A percentile compares a stretch with the other conserved stretches of the same genome.
phyloP scores from a whole-genome alignment of 192 early-diverging fungal genomes.

The Coemansia sp. region DNA sequence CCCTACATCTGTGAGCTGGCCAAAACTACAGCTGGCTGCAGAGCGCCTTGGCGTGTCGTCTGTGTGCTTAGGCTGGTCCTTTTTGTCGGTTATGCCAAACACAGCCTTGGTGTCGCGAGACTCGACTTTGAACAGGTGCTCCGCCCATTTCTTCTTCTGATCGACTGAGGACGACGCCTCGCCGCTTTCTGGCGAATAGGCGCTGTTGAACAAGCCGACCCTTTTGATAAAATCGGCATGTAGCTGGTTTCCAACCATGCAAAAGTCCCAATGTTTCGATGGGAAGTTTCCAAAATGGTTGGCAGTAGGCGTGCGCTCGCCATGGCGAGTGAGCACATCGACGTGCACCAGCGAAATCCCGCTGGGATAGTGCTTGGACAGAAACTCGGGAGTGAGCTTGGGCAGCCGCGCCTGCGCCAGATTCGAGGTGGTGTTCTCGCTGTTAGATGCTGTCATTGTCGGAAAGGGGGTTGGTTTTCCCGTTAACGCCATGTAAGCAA shows the following conservation, averaged over 20 bases:
- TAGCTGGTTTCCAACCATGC: slow-evolving; percentile 26
- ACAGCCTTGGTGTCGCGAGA: slow-evolving; percentile 12
- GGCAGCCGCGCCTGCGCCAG: slow-evolving; percentile 35
- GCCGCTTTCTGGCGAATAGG: background rate
- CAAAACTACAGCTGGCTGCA: slow-evolving; percentile 46
- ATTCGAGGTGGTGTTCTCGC: slow-evolving; percentile 4
- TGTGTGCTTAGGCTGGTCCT: slow-evolving; percentile 3
- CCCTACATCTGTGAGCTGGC: slow-evolving; percentile 66
- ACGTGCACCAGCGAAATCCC: slow-evolving; percentile 52
- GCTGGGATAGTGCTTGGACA: slow-evolving; percentile 50
- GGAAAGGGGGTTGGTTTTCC: background rate
- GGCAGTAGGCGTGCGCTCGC: slow-evolving; percentile 46
- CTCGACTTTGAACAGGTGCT: slow-evolving; percentile 27
- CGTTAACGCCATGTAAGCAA: background rate
- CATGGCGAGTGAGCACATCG: slow-evolving; percentile 56
- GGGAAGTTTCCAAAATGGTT: slow-evolving; percentile 20
- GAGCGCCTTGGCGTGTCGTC: slow-evolving; percentile 20
- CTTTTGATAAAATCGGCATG: slow-evolving; percentile 40
- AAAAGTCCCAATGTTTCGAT: slow-evolving; percentile 52
- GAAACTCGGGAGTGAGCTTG: slow-evolving; percentile 44
- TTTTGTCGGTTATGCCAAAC: slow-evolving; percentile 21
- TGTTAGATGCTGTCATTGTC: slow-evolving; percentile 6
- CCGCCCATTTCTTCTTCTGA: slow-evolving; percentile 15
- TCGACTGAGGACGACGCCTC: background rate
- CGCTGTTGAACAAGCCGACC: slow-evolving; percentile 10